Evolutionary conservation across 352 stramenopile species (phyloP), one percentile per base, ranked within the genome.

Genomic region (Phytophthora agathidicida): DNA sequence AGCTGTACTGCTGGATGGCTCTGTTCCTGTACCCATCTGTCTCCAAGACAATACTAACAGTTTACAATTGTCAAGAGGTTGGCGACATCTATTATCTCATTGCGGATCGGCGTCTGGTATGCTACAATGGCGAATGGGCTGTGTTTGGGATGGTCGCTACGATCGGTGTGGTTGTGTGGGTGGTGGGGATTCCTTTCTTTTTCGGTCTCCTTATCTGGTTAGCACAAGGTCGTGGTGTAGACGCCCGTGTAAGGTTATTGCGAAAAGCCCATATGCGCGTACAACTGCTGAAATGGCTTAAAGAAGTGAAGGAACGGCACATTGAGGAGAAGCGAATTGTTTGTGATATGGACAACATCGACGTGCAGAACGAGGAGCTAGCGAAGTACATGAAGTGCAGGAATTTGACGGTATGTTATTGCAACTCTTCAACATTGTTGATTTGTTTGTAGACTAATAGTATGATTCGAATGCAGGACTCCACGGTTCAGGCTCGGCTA

Each of bases 31-130:
- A 92, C 36, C 80, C 83, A 16, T 88, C 72, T 0, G 80, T 92
- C 2, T 91, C 80, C 24, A 89, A 91, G 65, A 89, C 80, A 6
- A 92, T 92, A 41, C 35, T 92, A 17, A 88, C 71, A 23, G 72
- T 92, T n/a, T 92, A 89, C 51, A 91, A 90, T 31, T 92, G 83
- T 62, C 80, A 92, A 46, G 79, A 92, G 32, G 68, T 92, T 23
- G 83, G 83, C 8, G 38, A 69, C 38, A 51, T 78, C 5, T 80
- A 65, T 37, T 92, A 88, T 46, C 38, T 92, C n/a, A 77, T 87
- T 11, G 65, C 71, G 0, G 83, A 92, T 52, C 80, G 83, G 3
- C 74, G 83, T n/a, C 60, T 91, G 5, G 50, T 88, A 5, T 93
- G 83, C 49, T 93, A 93, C 61, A 69, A 88, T 50, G 68, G 64